These are phyloP conservation scores for Cruciata laevipes DNA, from an alignment of 257 asterid species.

Conservation along the genomic window DNA sequence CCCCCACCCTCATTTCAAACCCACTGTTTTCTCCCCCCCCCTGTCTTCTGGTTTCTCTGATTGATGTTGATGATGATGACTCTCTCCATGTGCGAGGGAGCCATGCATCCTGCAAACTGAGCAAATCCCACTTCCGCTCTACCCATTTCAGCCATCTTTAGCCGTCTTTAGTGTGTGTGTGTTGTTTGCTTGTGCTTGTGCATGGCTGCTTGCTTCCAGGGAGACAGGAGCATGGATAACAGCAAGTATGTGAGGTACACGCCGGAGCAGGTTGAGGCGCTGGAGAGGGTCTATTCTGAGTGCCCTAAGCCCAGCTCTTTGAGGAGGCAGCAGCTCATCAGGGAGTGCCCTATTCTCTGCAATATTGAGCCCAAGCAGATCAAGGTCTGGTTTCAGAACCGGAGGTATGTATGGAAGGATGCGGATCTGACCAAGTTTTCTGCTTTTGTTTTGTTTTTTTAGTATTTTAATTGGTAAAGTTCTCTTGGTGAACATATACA, in stretches of 20 bases:
- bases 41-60: not conserved
- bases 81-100: slow-evolving; percentile 83
- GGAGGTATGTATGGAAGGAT: slow-evolving; percentile 43
- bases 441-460: not conserved
- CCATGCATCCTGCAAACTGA: slow-evolving; percentile 43
- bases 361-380: slow-evolving; percentile 96
- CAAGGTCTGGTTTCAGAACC: slow-evolving; percentile 99
- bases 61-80: slow-evolving; percentile 30
- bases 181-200: slow-evolving; percentile 9
- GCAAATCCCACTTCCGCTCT: slow-evolving; percentile 16
- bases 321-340: slow-evolving; percentile 88
- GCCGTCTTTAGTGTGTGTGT: not conserved
- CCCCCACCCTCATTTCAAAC: not conserved
- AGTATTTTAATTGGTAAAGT: not conserved
- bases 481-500: not conserved
- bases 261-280: slow-evolving; percentile 96
- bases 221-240: slow-evolving; percentile 68
- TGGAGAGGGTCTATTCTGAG: slow-evolving; percentile 83
- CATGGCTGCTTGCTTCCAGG: slow-evolving; percentile 57
- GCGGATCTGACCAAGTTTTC: not conserved
- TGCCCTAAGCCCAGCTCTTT: slow-evolving; percentile 93
- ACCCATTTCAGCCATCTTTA: not conserved
- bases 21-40: not conserved
- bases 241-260: slow-evolving; percentile 93
- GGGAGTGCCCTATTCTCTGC: slow-evolving; percentile 76